Conservation (phyloP, 352 stramenopile genomes). For the Globisporangium takayamanum region DNA sequence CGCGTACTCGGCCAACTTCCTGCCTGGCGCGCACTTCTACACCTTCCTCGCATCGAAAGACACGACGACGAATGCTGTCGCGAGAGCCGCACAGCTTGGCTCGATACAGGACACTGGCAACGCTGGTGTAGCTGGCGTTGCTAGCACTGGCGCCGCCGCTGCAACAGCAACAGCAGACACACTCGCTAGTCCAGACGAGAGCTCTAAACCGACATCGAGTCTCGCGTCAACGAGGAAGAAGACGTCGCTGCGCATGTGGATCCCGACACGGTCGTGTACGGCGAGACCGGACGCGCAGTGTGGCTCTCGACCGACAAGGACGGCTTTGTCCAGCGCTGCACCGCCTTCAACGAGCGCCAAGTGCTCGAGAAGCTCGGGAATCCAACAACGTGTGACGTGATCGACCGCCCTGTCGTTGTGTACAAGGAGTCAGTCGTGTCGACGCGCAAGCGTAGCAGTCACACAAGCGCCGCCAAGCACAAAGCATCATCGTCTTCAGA, state of each 20-base stretch:
- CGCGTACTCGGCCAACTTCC: conserved; percentile 53
- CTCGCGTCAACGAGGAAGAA: conserved; percentile 12
- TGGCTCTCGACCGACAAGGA: conserved; percentile 71
- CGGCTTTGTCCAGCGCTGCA: conserved; percentile 53
- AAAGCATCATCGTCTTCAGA: background rate
- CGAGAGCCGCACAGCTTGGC: background rate
- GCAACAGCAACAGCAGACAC: background rate
- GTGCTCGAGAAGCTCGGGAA: conserved; percentile 65
- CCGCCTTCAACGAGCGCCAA: conserved; percentile 64
- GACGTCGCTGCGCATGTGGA: conserved; percentile 45
- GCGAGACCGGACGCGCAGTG: conserved; percentile 57
- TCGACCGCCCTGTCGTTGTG: conserved; percentile 40
- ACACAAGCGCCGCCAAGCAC: background rate
- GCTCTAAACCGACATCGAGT: background rate
- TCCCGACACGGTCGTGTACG: conserved; percentile 79
- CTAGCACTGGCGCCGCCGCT: background rate
- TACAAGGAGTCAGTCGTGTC: conserved; percentile 61
- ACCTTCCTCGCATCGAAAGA: conserved; percentile 66
- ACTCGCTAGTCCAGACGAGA: background rate
- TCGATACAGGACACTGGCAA: background rate
- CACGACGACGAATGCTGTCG: background rate
- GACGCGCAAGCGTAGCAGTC: conserved; percentile 9
- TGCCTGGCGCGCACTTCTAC: conserved; percentile 77
- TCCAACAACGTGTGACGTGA: conserved; percentile 17
- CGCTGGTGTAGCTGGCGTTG: background rate